These are phyloP conservation scores for Eucalyptus polybractea DNA, from an alignment of 345 rosid genomes.

Conservation along the genomic window DNA sequence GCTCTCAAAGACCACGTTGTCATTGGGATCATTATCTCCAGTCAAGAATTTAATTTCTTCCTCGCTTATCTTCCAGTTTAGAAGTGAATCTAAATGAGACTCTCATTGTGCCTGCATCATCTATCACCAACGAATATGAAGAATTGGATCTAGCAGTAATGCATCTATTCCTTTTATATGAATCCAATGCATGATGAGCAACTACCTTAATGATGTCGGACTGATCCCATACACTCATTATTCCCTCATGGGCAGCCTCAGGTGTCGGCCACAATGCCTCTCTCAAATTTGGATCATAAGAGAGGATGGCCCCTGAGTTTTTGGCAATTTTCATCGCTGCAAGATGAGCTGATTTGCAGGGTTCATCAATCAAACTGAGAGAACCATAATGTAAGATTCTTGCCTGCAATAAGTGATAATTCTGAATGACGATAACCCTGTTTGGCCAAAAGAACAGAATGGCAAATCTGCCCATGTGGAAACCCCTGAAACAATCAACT, in stretches of 20 bases:
- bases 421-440: neutral
- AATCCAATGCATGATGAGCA: neutral
- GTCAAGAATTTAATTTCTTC: conserved; percentile 78
- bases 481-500: neutral
- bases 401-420: conserved; percentile 30
- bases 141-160: neutral
- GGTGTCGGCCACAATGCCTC: conserved; percentile 83
- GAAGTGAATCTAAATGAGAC: neutral
- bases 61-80: conserved; percentile 60
- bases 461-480: neutral
- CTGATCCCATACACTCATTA: conserved; percentile 78
- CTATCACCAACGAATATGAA: no score
- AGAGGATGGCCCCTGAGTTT: conserved; percentile 61
- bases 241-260: conserved; percentile 68
- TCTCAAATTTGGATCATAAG: conserved; percentile 94
- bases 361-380: conserved; percentile 86
- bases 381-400: conserved; percentile 90
- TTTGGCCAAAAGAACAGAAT: neutral
- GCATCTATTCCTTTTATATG: neutral
- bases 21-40: conserved; percentile 45
- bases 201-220: conserved; percentile 90
- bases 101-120: neutral
- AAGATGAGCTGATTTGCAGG: conserved; percentile 81
- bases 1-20: conserved; percentile 47
- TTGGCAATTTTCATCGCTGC: conserved; percentile 81